Evolutionary conservation across 768 basidiomycete species (phyloP).

Genomic region (Boletus rufocinnamomeus): DNA sequence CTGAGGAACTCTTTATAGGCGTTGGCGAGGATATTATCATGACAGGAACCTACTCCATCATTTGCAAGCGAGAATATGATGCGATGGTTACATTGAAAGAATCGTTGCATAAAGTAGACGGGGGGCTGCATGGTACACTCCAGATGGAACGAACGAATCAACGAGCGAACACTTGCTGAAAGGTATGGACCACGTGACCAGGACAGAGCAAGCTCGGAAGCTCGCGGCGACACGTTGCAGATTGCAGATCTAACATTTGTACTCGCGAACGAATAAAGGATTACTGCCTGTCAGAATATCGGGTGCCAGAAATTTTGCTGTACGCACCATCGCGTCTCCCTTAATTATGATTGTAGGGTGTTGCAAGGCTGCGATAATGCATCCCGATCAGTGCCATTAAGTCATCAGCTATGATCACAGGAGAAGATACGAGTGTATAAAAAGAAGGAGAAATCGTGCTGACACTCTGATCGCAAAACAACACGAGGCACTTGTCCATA

Average conservation of each 20-base stretch:
- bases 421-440: not conserved
- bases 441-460: not conserved
- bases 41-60: not conserved
- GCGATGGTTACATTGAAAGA: constrained; percentile 19
- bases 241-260: constrained; percentile 2
- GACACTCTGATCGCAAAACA: not conserved
- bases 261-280: constrained; percentile 7
- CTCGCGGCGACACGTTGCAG: constrained; percentile 28
- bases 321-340: not conserved
- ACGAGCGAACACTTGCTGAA: not conserved
- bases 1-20: constrained; percentile 21
- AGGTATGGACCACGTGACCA: constrained; percentile 20
- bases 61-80: constrained; percentile 10
- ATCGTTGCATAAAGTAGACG: constrained; percentile 20
- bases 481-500: constrained; percentile 16
- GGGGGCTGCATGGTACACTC: constrained; percentile 6
- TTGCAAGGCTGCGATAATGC: not conserved
- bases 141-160: not conserved
- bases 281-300: not conserved
- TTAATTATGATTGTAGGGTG: not conserved
- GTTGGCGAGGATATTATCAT: not conserved
- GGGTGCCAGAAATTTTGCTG: not conserved
- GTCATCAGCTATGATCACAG: not conserved
- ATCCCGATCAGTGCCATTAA: not conserved
- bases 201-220: constrained; percentile 30